Evolutionary conservation across 2,329 filamentous ascomycete species (phyloP).

Genomic region (Neofusicoccum umdonicola): DNA sequence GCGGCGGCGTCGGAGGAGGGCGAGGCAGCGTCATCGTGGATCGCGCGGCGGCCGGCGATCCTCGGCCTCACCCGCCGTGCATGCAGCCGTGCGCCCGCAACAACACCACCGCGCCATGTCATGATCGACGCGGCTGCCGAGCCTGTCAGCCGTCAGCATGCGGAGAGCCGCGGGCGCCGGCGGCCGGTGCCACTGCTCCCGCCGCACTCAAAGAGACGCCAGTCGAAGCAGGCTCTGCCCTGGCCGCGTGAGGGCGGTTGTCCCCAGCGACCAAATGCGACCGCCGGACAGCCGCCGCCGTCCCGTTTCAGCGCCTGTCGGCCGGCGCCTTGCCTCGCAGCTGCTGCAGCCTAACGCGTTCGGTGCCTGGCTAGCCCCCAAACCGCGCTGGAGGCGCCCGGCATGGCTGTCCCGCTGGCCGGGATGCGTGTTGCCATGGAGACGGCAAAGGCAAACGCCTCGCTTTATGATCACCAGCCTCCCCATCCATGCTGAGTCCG

Average conservation of each 20-base stretch:
- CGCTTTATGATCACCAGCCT: slow-evolving; percentile 10
- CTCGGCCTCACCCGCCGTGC: not conserved
- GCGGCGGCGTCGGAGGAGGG: not conserved
- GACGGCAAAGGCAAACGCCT: not conserved
- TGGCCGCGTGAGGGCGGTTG: not conserved
- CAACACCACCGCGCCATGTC: slow-evolving; percentile 7
- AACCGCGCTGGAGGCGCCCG: not conserved
- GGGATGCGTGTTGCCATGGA: slow-evolving; percentile 6
- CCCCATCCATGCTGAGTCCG: not conserved
- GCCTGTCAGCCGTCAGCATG: not conserved
- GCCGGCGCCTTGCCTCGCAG: too few species aligned
- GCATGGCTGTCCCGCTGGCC: slow-evolving; percentile 3
- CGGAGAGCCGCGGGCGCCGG: not conserved
- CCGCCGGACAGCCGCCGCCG: not conserved
- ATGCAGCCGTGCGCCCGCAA: not conserved
- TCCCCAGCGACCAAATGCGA: not conserved
- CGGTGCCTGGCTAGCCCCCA: not conserved
- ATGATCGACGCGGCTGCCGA: not conserved
- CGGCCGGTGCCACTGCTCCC: not conserved
- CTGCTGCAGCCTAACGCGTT: not conserved
- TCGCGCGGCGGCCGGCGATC: not conserved
- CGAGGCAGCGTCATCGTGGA: not conserved
- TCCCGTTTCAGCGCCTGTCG: not conserved
- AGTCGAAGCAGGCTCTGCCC: not conserved
- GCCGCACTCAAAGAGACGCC: not conserved